phyloP scores from a whole-genome alignment of 305 asterid genomes.

The Fraxinus sp. region DNA sequence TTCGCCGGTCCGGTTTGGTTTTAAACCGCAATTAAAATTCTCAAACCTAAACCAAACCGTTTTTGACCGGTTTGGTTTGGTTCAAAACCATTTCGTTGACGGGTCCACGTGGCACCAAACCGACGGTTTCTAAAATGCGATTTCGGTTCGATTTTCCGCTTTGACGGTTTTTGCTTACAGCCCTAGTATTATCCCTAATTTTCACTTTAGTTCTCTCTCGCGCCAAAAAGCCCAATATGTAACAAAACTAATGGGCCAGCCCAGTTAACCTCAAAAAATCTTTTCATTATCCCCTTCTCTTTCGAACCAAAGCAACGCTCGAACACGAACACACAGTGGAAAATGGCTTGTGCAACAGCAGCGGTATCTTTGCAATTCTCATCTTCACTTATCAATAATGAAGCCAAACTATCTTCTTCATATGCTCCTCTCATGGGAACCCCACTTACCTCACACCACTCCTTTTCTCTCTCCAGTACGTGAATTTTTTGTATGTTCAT shows the following conservation, averaged over 20 bases:
- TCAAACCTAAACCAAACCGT: no score
- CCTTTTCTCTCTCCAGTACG: constrained; percentile 33
- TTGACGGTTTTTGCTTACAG: no score
- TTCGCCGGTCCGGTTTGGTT: no score
- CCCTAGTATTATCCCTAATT: no score
- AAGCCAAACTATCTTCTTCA: constrained; percentile 32
- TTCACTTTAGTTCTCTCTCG: background rate
- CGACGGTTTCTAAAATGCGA: no score
- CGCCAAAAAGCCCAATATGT: background rate
- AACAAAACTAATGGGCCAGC: background rate
- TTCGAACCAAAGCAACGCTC: background rate
- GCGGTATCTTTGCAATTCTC: constrained; percentile 27
- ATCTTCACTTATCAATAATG: constrained; percentile 34
- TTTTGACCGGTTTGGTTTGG: no score
- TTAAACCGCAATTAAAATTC: no score
- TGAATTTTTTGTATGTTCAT: constrained; percentile 10
- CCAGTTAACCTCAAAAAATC: background rate
- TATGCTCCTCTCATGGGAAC: constrained; percentile 36
- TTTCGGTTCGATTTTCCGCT: no score
- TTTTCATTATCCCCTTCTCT: background rate
- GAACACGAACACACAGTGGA: background rate
- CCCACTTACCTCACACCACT: constrained; percentile 26
- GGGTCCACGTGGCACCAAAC: no score
- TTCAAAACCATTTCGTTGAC: no score
- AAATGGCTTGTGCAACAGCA: constrained; percentile 26